Evolutionary conservation across 2,329 filamentous ascomycete species (phyloP).

Genomic region (Hyphodiscus sp.): DNA sequence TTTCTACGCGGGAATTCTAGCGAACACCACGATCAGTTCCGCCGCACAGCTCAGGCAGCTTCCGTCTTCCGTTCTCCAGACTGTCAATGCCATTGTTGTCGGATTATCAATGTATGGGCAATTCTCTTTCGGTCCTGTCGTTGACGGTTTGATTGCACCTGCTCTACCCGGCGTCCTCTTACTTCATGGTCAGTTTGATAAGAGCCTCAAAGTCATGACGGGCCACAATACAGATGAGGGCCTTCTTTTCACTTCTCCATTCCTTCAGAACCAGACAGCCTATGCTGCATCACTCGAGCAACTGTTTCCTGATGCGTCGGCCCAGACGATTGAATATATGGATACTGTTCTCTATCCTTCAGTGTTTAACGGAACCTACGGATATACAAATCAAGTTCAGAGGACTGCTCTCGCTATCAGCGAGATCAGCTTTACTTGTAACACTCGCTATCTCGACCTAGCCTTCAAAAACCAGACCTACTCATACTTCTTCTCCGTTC

Average conservation of each 20-base stretch:
- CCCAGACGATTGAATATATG: conserved; percentile 30
- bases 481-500: conserved; percentile 46
- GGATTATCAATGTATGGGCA: conserved; percentile 31
- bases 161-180: conserved; percentile 39
- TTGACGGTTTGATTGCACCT: conserved; percentile 44
- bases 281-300: conserved; percentile 2
- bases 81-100: conserved; percentile 13
- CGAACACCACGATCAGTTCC: neutral
- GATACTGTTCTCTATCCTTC: conserved; percentile 42
- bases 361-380: conserved; percentile 36
- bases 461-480: conserved; percentile 42
- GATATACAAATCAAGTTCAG: conserved; percentile 38
- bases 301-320: conserved; percentile 18
- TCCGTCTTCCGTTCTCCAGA: conserved; percentile 8
- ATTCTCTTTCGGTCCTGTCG: conserved; percentile 38
- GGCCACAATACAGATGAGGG: conserved; percentile 40
- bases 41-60: neutral
- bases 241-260: conserved; percentile 23
- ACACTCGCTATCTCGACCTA: conserved; percentile 42
- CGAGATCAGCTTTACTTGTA: conserved; percentile 44
- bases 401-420: conserved; percentile 36
- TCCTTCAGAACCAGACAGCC: conserved; percentile 15
- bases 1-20: neutral
- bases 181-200: conserved; percentile 37
- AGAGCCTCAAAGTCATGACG: conserved; percentile 38